Evolutionary conservation across 257 asterid genomes (phyloP).

Genomic region (Coffea eugenioides): DNA sequence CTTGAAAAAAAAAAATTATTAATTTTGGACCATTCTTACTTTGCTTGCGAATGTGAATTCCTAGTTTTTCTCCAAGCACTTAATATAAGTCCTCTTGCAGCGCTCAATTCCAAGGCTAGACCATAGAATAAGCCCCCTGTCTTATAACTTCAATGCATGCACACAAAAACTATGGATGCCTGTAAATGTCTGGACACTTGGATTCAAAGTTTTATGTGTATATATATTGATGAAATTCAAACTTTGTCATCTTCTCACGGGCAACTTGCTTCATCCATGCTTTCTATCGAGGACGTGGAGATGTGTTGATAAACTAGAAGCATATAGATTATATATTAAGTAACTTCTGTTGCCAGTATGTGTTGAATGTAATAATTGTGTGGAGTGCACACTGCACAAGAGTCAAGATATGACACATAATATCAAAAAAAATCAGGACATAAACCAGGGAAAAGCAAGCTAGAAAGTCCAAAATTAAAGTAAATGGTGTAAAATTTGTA

Average conservation of each 20-base stretch:
- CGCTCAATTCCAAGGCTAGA: slow-evolving; percentile 44
- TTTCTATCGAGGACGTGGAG: not conserved
- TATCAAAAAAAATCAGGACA: not conserved
- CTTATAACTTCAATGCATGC: slow-evolving; percentile 44
- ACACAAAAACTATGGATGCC: slow-evolving; percentile 43
- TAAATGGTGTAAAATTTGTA: not conserved
- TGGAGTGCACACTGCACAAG: not conserved
- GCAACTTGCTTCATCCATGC: slow-evolving; percentile 19
- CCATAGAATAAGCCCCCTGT: slow-evolving; percentile 27
- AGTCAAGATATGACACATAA: not conserved
- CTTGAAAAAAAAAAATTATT: too few species aligned
- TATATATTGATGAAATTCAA: slow-evolving; percentile 14
- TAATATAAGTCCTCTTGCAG: slow-evolving; percentile 2
- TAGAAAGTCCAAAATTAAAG: not conserved
- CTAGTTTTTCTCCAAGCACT: not conserved
- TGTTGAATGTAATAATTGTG: not conserved
- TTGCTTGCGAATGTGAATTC: slow-evolving; percentile 6
- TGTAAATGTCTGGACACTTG: slow-evolving; percentile 41
- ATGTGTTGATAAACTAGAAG: not conserved
- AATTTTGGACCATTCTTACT: slow-evolving; percentile 21
- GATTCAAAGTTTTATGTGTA: slow-evolving; percentile 22
- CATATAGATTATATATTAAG: not conserved
- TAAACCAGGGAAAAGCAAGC: not conserved
- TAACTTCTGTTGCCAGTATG: slow-evolving; percentile 6
- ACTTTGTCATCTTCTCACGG: slow-evolving; percentile 21